Evolutionary conservation across 164 flowering plant genomes (phyloP), one percentile per base, ranked within the genome.

Genomic region (Malania oleifera): DNA sequence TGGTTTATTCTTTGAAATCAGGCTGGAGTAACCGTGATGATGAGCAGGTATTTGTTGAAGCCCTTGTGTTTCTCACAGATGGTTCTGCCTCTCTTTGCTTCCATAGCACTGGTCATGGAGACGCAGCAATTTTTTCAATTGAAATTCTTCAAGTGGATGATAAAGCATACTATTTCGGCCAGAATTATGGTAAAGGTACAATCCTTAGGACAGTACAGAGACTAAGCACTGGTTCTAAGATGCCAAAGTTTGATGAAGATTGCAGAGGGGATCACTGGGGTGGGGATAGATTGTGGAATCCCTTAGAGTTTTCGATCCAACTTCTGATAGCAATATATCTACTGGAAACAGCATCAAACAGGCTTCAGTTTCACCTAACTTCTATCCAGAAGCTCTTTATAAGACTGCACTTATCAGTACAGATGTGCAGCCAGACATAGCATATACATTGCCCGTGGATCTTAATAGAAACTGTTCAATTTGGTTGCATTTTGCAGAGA

Each of bases 101-200:
- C 72, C 96, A 89, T 60, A 89, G 96, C 71, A 95, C 96, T 52
- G 99, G 99, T 55, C 99, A 85, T 71, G 99, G 97, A 47, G 95
- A 88, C 63, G 97, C 99, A 40, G 77, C 97, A n/a, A 68, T 91
- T 19, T 77, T 91, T 60, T 74, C 99, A 0, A 80, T 95, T 59
- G 97, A 91, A 67, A 78, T 95, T 63, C 96, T 91, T 58, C 99
- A 91, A 61, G 73, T 95, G 60, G 88, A 91, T 71, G 80, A 80
- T 39, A 75, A 48, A 49, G 93, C 88, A 35, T 95, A 95, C 61
- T 56, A 76, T 70, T 81, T 70, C 72, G 95, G 87, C 6, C 73
- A 71, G 7, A 60, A 70, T 14, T 88, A 75, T 74, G 81, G 89
- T 61, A 67, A 78, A 53, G 86, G 84, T n/a, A 65, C 67, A 24